A percentile compares a stretch with the other conserved stretches of the same genome.
Evolutionary conservation across 768 basidiomycete genomes (phyloP).

Genomic region (Tulasnella sp.): DNA sequence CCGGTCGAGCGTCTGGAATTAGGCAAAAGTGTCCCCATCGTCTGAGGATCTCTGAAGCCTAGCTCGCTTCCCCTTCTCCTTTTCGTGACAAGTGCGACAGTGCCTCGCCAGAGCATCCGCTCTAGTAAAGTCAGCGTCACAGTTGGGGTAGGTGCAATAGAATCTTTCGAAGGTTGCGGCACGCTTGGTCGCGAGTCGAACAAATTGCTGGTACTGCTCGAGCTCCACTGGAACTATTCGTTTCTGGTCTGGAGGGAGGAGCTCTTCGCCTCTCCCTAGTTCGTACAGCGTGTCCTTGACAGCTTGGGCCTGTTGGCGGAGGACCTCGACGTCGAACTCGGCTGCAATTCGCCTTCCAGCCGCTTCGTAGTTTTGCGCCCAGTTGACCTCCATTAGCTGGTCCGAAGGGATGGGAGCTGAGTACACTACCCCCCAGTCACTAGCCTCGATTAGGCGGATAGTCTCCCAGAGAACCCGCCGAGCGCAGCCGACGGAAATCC

Average conservation of each 20-base stretch:
- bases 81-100: conserved; percentile 18
- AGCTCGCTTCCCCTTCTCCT: neutral
- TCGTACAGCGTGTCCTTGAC: neutral
- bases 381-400: neutral
- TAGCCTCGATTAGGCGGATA: conserved; percentile 14
- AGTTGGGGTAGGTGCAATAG: conserved; percentile 21
- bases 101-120: conserved; percentile 21
- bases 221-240: conserved; percentile 13
- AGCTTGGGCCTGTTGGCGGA: conserved; percentile 11
- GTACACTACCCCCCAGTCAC: conserved; percentile 16
- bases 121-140: conserved; percentile 24
- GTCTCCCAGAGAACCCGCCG: conserved; percentile 25
- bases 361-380: conserved; percentile 3
- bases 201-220: conserved; percentile 5
- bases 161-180: conserved; percentile 19
- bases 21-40: conserved; percentile 3
- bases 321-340: conserved; percentile 19
- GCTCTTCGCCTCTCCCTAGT: neutral
- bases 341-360: neutral
- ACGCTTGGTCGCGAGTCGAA: conserved; percentile 14
- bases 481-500: conserved; percentile 15
- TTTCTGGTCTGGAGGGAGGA: neutral
- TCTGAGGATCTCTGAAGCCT: neutral
- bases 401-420: neutral
- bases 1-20: neutral